phyloP scores from a whole-genome alignment of 768 basidiomycete species.

The Piloderma croceum region DNA sequence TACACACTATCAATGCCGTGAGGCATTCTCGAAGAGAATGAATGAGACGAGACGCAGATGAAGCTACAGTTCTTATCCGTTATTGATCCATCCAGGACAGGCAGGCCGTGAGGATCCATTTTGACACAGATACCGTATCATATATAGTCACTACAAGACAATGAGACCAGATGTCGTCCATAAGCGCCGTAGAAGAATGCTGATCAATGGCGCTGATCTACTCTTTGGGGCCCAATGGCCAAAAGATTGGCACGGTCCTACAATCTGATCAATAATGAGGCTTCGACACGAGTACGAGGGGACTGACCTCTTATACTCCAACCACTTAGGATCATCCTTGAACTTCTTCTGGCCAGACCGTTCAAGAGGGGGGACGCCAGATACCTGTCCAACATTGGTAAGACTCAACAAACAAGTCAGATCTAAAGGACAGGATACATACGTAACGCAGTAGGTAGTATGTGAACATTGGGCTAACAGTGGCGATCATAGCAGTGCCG shows the following conservation, averaged over 20 bases:
- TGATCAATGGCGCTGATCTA: too few relatives aligned
- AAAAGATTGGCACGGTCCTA: too few relatives aligned
- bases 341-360: slow-evolving; percentile 49
- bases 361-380: slow-evolving; percentile 72
- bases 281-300: neutral
- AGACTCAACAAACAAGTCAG: neutral
- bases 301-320: slow-evolving; percentile 52
- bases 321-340: slow-evolving; percentile 48
- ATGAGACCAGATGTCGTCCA: too few relatives aligned
- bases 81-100: too few relatives aligned
- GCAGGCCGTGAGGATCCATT: too few relatives aligned
- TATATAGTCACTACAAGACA: too few relatives aligned
- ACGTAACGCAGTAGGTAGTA: slow-evolving; percentile 57
- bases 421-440: slow-evolving; percentile 11
- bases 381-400: slow-evolving; percentile 36
- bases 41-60: slow-evolving; percentile 29
- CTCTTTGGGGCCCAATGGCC: too few relatives aligned
- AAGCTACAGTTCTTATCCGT: too few relatives aligned
- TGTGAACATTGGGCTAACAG: slow-evolving; percentile 56
- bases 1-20: slow-evolving; percentile 94
- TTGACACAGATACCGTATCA: too few relatives aligned
- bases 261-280: too few relatives aligned
- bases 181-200: too few relatives aligned
- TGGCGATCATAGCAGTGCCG: slow-evolving; percentile 40
- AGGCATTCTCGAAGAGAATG: slow-evolving; percentile 62